Base-by-base conservation (phyloP, 192 early-diverging fungal genomes). In the Podila minutissima region DNA sequence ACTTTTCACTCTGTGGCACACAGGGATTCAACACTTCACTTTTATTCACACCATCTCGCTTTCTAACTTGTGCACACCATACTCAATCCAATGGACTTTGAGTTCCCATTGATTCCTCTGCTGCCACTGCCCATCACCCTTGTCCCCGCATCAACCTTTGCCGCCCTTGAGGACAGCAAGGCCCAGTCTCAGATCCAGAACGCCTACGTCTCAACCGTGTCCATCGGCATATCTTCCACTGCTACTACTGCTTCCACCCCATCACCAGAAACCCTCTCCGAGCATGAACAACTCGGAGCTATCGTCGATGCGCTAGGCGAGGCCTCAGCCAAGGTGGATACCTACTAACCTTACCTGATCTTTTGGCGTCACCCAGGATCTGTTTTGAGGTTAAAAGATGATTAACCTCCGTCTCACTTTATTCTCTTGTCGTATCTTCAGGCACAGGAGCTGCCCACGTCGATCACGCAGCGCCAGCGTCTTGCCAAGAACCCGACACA, bases 221-320 rank as follows among this genome's bases (percentile, higher is more conserved):
- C 57, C 35, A 69, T 69, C 24, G 58, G 55, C 41, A 59, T 69
- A n/a, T 58, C 31, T 32, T 20, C 58, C 31, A 19, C 35, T 17
- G 9, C 62, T 65, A 22, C 37, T 22, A 50, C 48, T 32, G 24
- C 50, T 19, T 17, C 41, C 46, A 57, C 35, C 37, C 50, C 28
- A 20, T 62, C 33, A 28, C 63, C 37, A 29, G 26, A 33, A 6
- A 12, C 24, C n/a, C 55, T 69, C n/a, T 67, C 66, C 13, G 71
- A 72, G 22, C 83, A 84, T 38, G 72, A 72, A 55, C 59, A 57
- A 19, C 69, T 84, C 9, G 68, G 83, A 4, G 73, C 72, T 12
- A 78, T 84, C 17, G 76, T 84, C 22, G 83, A 84, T 61, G 67
- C 83, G 7, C 59, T 84, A 19, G 83, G 83, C 19, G 67, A 84